These are phyloP conservation scores for Bidens hawaiensis DNA, from an alignment of 140 eudicot species.

Conservation along the genomic window DNA sequence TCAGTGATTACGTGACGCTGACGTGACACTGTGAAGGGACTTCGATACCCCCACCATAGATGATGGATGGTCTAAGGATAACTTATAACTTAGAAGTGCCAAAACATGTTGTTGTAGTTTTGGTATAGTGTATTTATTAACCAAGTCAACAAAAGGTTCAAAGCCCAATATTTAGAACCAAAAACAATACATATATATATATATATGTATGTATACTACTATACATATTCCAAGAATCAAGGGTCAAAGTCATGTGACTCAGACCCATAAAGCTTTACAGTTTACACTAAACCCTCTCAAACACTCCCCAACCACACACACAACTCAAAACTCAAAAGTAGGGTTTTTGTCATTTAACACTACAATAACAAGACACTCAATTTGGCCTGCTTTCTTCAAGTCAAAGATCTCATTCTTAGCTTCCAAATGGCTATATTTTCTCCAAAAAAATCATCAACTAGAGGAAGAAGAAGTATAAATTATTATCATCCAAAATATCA, in stretches of 20 bases:
- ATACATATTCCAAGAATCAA: constrained; percentile 87
- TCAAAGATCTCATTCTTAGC: constrained; percentile 33
- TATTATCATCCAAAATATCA: constrained; percentile 21
- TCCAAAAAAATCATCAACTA: constrained; percentile 18
- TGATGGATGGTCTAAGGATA: too few species aligned
- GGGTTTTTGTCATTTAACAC: constrained; percentile 23
- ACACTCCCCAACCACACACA: constrained; percentile 4
- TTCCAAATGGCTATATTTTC: constrained; percentile 30
- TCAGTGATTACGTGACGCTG: too few species aligned
- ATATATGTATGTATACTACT: too few species aligned
- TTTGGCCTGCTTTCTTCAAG: constrained; percentile 24
- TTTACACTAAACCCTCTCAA: background rate
- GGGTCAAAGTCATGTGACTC: constrained; percentile 76
- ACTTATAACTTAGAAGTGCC: too few species aligned
- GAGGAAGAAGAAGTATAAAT: constrained; percentile 11
- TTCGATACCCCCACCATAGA: too few species aligned
- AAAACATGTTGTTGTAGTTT: constrained; percentile 16
- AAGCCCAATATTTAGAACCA: constrained; percentile 29
- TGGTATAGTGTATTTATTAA: constrained; percentile 14
- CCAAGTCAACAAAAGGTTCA: constrained; percentile 30
- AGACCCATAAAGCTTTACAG: constrained; percentile 47
- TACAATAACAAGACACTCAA: constrained; percentile 31
- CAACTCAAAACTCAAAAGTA: constrained; percentile 12
- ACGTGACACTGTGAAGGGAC: too few species aligned
- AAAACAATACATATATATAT: constrained; percentile 23